These are phyloP conservation scores for Trypanosoma platydactyli DNA, from an alignment of 208 protist genomes.

Conservation along the genomic window DNA sequence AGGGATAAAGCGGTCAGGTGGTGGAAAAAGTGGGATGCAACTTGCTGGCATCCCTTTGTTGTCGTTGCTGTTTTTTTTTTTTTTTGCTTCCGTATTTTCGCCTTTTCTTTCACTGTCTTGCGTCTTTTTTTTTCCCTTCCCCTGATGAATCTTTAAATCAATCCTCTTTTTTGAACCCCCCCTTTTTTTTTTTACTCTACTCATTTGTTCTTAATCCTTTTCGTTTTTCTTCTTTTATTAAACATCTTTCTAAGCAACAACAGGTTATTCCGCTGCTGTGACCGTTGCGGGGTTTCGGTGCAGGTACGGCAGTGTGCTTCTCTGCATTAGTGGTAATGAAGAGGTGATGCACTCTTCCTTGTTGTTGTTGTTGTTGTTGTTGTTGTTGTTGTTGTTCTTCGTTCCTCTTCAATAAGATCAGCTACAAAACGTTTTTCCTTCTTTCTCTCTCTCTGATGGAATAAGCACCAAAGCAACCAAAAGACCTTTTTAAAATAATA, in stretches of 20 bases:
- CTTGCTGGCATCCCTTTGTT: conserved; percentile 16
- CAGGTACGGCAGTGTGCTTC: too few relatives aligned
- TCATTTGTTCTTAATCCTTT: conserved; percentile 16
- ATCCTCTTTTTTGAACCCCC: neutral
- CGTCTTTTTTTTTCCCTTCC: conserved; percentile 4
- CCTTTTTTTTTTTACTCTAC: conserved; percentile 8
- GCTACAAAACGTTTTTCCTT: neutral
- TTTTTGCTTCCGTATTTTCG: conserved; percentile 10
- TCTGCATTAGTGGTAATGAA: too few relatives aligned
- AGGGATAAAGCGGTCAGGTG: too few relatives aligned
- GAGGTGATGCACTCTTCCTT: neutral
- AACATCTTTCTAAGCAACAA: conserved; percentile 12
- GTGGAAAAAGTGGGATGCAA: too few relatives aligned
- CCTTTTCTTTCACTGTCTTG: too few relatives aligned
- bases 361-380: conserved; percentile 21
- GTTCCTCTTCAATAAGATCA: neutral
- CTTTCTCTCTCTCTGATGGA: neutral
- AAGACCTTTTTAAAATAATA: too few relatives aligned
- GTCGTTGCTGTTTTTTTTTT: conserved; percentile 12
- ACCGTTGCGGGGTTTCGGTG: conserved; percentile 1
- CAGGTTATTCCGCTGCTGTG: neutral
- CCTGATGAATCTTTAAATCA: conserved; percentile 14
- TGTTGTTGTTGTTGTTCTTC: conserved; percentile 19
- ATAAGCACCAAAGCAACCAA: neutral
- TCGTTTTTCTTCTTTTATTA: conserved; percentile 16